Percentiles rank a stretch among this genome's conserved stretches.
Conservation (phyloP, 208 protist genomes). For the Trypanosoma platydactyli region DNA sequence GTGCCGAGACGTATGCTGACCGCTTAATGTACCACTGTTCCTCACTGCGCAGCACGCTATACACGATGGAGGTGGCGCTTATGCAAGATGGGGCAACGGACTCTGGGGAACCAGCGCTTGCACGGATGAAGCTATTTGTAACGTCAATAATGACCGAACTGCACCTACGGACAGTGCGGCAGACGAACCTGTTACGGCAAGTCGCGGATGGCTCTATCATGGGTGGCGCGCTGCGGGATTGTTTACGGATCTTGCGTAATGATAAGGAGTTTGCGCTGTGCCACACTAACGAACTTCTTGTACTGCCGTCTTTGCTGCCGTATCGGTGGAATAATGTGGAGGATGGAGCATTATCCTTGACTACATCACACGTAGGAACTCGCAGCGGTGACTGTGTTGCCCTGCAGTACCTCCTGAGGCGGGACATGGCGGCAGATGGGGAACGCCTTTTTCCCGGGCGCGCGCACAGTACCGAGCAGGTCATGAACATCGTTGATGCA, state of each 20-base stretch:
- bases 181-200: constrained; percentile 41
- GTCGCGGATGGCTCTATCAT: constrained; percentile 32
- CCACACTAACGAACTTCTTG: constrained; percentile 61
- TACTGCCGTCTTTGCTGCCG: not conserved
- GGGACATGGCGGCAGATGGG: too few species aligned
- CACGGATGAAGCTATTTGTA: constrained; percentile 38
- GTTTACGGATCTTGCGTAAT: constrained; percentile 42
- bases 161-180: constrained; percentile 46
- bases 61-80: constrained; percentile 31
- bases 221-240: constrained; percentile 33
- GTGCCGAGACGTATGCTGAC: constrained; percentile 43
- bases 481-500: too few species aligned
- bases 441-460: too few species aligned
- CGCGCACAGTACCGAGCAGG: too few species aligned
- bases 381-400: not conserved
- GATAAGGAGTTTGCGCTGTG: constrained; percentile 47
- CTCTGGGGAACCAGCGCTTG: not conserved
- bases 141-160: constrained; percentile 44
- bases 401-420: too few species aligned
- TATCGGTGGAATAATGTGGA: too few species aligned
- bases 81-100: constrained; percentile 1
- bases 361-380: not conserved
- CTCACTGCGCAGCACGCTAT: constrained; percentile 39
- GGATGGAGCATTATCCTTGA: not conserved
- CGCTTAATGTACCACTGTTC: constrained; percentile 49